Evolutionary conservation across 306 rosid species (phyloP), one percentile per base, ranked within the genome.

Genomic region (Pachyrhizus erosus): DNA sequence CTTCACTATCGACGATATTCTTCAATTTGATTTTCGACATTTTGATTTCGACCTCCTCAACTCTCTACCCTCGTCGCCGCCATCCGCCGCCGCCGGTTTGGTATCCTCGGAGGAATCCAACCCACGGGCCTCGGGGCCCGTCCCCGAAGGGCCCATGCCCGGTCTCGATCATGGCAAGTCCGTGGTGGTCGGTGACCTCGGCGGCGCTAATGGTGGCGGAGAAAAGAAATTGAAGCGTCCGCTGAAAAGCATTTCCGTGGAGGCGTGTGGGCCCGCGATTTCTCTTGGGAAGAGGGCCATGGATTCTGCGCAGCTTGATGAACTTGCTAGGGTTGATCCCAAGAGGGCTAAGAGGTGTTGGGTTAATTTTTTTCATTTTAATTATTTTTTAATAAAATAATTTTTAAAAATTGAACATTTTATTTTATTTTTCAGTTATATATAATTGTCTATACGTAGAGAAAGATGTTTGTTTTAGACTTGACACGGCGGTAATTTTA

Each of bases 261-360:
- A 83, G 65, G 71, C 57, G 42, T 37, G 10, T 5, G 90, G 78
- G 11, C 27, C 62, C 1, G 31, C 82, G 14, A 0, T 34, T 6
- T 27, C 7, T 9, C 51, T 9, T 18, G 54, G 79, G 34, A 91
- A 85, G 86, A 89, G 84, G 85, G 85, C 87, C 5, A 75, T 89
- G 83, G 62, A 75, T 60, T 83, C 87, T 12, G 93, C 91, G 60
- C 84, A 84, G 64, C 94, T 93, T 10, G 92, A 91, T 12, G 89
- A 91, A 68, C 93, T 91, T 15, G 79, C 91, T 70, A 82, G 75
- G 23, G 69, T 82, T 46, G 94, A 90, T 74, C 96, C 97, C 18
- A 93, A 84, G 74, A 82, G 90, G 83, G 93, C 91, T 26, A 91
- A 90, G 43, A 90, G 97, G 69, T 61, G 92, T 86, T 40, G 40